Base-by-base conservation (phyloP, 2,329 filamentous ascomycete species). In the Sclerotinia spermophila region DNA sequence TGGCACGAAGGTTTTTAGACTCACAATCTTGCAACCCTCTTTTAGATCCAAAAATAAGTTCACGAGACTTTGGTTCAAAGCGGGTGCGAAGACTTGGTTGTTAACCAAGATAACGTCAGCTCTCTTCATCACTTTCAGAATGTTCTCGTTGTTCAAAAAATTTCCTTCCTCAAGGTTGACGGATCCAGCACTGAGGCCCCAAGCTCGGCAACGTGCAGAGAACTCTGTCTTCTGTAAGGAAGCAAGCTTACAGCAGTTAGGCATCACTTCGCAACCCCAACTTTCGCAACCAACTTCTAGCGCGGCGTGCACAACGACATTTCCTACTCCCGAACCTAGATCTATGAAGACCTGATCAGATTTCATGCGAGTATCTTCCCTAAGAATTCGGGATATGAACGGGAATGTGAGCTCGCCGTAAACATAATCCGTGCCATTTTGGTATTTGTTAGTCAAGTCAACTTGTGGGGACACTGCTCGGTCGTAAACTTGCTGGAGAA, bases 51-150 rank as follows among this genome's bases (percentile, higher is more conserved):
- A 83, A 78, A 99, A 98, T 83, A 97, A 93, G 76, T 93, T 89
- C 75, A 95, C 88, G 60, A 99, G 84, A 73, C 89, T 88, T 78
- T 93, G 91, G 81, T 98, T 99, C 69, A 97, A 87, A 76, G 90
- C 86, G 21, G 94, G 90, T 8, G 91, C 94, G 81, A 99, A 99
- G 3, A 94, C 96, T 81, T 98, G 94, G 82, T 99, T 99, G 84
- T 99, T 99, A 77, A 98, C 95, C 38, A 99, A 86, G 27, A 99
- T 88, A n/a, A 98, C 94, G 79, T 99, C 96, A 2, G 96, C 95
- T 69, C 90, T 88, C 80, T 91, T 90, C 65, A 99, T 85, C 11
- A 90, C 90, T 35, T 89, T 86, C 72, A 90, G 85, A 64, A 97
- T 93, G 71, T 85, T 84, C 24, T 86, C 80, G 75, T 91, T 92